Evolutionary conservation across 1,139 yeast genomes (phyloP).

Genomic region (Protomyces inundatus): DNA sequence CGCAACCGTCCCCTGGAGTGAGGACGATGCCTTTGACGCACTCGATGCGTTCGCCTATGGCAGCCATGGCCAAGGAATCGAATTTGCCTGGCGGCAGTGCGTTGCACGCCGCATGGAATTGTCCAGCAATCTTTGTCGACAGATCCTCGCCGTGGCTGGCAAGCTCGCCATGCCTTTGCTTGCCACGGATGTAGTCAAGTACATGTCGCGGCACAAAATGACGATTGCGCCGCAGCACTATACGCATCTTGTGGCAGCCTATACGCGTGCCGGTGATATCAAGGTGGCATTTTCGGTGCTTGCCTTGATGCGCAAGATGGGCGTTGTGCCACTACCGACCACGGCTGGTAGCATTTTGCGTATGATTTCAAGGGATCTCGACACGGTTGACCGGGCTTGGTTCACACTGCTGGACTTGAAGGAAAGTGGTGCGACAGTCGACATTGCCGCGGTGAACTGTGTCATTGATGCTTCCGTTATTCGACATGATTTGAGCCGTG

Average conservation of each 20-base stretch:
- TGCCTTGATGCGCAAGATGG: slow-evolving; percentile 10
- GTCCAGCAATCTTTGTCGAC: neutral
- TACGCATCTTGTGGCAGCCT: slow-evolving; percentile 12
- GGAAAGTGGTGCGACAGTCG: slow-evolving; percentile 4
- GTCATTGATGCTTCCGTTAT: slow-evolving; percentile 15
- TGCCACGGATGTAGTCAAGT: slow-evolving; percentile 18
- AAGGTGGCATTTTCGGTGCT: slow-evolving; percentile 20
- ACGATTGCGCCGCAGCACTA: neutral
- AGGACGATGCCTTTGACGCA: neutral
- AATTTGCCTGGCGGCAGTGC: slow-evolving; percentile 4
- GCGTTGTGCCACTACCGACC: slow-evolving; percentile 6
- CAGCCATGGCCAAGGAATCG: slow-evolving; percentile 1
- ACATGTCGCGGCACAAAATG: slow-evolving; percentile 2
- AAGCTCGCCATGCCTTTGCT: slow-evolving; percentile 13
- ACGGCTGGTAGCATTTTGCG: slow-evolving; percentile 12
- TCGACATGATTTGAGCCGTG: slow-evolving; percentile 9
- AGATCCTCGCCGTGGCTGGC: slow-evolving; percentile 9
- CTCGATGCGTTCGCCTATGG: slow-evolving; percentile 2
- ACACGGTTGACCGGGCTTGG: slow-evolving; percentile 22
- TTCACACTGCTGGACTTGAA: slow-evolving; percentile 21
- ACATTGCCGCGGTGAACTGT: slow-evolving; percentile 20
- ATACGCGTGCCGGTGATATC: slow-evolving; percentile 23
- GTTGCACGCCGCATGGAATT: neutral
- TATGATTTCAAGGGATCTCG: slow-evolving; percentile 12
- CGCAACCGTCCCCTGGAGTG: neutral